Base-by-base conservation (phyloP, 768 basidiomycete genomes). In the Dioszegia crocea region DNA sequence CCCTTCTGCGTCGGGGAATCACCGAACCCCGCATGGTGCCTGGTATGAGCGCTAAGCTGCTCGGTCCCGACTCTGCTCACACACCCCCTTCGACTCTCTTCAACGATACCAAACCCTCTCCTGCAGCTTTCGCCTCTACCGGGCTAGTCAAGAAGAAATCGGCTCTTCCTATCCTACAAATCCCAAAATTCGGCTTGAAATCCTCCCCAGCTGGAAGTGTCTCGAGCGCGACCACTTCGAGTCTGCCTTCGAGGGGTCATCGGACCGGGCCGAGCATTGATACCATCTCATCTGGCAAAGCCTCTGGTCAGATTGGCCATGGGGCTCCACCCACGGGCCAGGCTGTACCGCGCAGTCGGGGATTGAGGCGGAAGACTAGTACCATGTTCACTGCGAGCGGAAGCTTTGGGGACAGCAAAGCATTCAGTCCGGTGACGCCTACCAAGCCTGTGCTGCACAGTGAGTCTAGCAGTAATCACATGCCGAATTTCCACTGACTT, bases 81-180 rank as follows among this genome's bases (percentile, higher is more conserved):
- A 71, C 67, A 2, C 70, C 71, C 0, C 67, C 66, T 10, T 4
- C 61, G 3, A 56, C 61, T 3, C 29, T 73, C 3, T 75, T 76
- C 48, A 64, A 45, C 3, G 62, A 68, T 33, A 61, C 67, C 51
- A 67, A 61, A 26, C 75, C 75, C 1, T 72, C 70, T 55, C 75
- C 75, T 12, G 77, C 78, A 1, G 78, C 78, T 1, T 80, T 80
- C 60, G 71, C 76, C 33, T 76, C 74, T 17, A 78, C 78, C 10
- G 79, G 79, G 1, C 66, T 80, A 27, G 70, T 80, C 52, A 79
- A 79, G 71, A 76, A 76, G 60, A 67, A 59, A 30, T 67, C 68
- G 3, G 63, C 59, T 3, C 46, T 66, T 2, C 44, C 58, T 5
- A 59, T 61, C 10, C 38, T 67, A 0, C 66, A 64, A 27, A 62